A percentile compares a stretch with the other conserved stretches of the same genome.
phyloP scores from a whole-genome alignment of 176 grass and related monocot species.

The Lolium perenne region DNA sequence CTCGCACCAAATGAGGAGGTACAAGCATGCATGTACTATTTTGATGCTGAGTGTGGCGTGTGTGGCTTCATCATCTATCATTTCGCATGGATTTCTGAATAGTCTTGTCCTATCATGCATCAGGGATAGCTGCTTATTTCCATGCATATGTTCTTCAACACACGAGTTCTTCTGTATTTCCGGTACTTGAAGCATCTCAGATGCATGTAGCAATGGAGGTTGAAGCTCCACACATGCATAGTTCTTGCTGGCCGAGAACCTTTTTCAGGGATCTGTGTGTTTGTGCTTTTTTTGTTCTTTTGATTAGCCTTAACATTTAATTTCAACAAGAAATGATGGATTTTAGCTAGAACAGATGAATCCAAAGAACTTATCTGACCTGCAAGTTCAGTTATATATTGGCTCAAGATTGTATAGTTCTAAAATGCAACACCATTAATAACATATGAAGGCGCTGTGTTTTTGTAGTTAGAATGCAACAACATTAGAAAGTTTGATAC shows the following conservation, averaged over 20 bases:
- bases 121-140: constrained; percentile 17
- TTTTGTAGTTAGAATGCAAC: not conserved
- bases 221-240: not conserved
- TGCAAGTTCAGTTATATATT: not conserved
- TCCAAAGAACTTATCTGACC: not conserved
- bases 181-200: constrained; percentile 22
- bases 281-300: not conserved
- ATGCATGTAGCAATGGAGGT: not conserved
- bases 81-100: constrained; percentile 45
- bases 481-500: not conserved
- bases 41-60: constrained; percentile 43
- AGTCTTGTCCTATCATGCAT: constrained; percentile 32
- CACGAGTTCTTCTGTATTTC: constrained; percentile 16
- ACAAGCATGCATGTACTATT: constrained; percentile 28
- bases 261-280: not conserved
- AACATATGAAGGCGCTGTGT: not conserved
- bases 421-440: not conserved
- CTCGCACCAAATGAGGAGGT: constrained; percentile 33
- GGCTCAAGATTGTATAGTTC: not conserved
- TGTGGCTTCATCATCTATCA: constrained; percentile 40
- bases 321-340: not conserved
- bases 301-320: not conserved
- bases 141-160: not conserved
- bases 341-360: not conserved
- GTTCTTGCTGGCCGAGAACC: not conserved